Evolutionary conservation across 805 yeast genomes (phyloP).

Genomic region (Kluyveromyces wickerhamii): DNA sequence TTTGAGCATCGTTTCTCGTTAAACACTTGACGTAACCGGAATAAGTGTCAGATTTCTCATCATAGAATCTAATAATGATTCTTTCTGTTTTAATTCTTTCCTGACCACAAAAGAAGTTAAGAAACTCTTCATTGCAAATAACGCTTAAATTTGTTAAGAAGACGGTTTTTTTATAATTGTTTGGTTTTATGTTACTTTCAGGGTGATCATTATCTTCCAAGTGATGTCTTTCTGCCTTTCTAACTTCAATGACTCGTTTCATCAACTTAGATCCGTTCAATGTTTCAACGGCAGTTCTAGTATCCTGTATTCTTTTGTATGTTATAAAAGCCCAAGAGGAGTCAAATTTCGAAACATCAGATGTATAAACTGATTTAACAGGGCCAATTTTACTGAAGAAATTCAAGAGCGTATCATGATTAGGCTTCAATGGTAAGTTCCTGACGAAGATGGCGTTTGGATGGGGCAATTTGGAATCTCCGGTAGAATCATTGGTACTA

Average conservation of each 20-base stretch:
- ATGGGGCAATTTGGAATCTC: conserved; percentile 13
- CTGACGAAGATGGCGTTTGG: conserved; percentile 31
- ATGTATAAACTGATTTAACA: conserved; percentile 29
- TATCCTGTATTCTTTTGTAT: conserved; percentile 32
- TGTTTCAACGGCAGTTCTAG: conserved; percentile 30
- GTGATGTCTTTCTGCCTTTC: conserved; percentile 16
- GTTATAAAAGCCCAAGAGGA: conserved; percentile 36
- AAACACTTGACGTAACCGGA: conserved; percentile 21
- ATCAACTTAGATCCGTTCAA: conserved; percentile 25
- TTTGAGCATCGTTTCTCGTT: conserved; percentile 16
- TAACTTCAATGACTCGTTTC: conserved; percentile 21
- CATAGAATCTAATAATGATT: conserved; percentile 15
- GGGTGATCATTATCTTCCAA: conserved; percentile 1
- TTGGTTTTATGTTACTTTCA: conserved; percentile 4
- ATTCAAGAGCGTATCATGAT: conserved; percentile 25
- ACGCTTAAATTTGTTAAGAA: conserved; percentile 22
- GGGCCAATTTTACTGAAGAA: conserved; percentile 28
- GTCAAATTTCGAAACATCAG: conserved; percentile 19
- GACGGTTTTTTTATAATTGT: conserved; percentile 13
- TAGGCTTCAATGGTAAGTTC: conserved; percentile 27
- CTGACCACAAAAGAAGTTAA: conserved; percentile 18
- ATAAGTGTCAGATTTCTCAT: conserved; percentile 15
- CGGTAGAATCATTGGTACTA: neutral
- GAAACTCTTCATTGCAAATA: conserved; percentile 23
- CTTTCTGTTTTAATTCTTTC: conserved; percentile 17